These are phyloP conservation scores for Talaromyces sp. DNA, from an alignment of 2,329 filamentous ascomycete genomes.

Conservation along the genomic window DNA sequence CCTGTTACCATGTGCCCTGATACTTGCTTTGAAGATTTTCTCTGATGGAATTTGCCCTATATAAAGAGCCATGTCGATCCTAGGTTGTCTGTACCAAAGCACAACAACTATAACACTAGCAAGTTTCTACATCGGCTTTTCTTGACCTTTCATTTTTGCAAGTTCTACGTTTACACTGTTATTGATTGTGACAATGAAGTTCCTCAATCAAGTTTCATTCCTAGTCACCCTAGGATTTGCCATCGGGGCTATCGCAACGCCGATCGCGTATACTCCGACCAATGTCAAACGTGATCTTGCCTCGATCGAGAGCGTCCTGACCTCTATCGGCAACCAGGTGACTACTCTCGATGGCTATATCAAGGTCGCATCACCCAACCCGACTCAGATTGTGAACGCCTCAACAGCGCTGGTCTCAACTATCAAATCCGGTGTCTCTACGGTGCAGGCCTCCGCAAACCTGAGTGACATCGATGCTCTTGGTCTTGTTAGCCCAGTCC, in stretches of 20 bases:
- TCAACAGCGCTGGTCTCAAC: constrained; percentile 19
- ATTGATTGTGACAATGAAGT: not conserved
- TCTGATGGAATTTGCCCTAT: not conserved
- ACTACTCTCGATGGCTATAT: constrained; percentile 20
- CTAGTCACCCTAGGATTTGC: not conserved
- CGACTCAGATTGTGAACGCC: constrained; percentile 18
- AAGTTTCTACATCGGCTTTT: not conserved
- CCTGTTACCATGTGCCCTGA: not conserved
- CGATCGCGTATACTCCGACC: not conserved
- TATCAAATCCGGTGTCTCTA: constrained; percentile 23
- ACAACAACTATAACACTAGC: not conserved
- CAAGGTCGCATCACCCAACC: constrained; percentile 18
- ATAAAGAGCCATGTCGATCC: not conserved
- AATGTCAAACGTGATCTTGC: constrained; percentile 15
- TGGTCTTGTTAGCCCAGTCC: not conserved
- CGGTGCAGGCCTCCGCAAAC: constrained; percentile 18
- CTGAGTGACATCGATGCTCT: constrained; percentile 15
- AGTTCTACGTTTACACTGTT: not conserved
- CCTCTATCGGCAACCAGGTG: constrained; percentile 17
- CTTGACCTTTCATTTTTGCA: not conserved
- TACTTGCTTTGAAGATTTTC: not conserved
- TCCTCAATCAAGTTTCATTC: not conserved
- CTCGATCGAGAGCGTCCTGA: constrained; percentile 17
- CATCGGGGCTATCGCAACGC: not conserved
- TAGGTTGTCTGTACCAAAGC: not conserved